Evolutionary conservation across 345 rosid genomes (phyloP), one percentile per base, ranked within the genome.

Genomic region (Acer negundo): DNA sequence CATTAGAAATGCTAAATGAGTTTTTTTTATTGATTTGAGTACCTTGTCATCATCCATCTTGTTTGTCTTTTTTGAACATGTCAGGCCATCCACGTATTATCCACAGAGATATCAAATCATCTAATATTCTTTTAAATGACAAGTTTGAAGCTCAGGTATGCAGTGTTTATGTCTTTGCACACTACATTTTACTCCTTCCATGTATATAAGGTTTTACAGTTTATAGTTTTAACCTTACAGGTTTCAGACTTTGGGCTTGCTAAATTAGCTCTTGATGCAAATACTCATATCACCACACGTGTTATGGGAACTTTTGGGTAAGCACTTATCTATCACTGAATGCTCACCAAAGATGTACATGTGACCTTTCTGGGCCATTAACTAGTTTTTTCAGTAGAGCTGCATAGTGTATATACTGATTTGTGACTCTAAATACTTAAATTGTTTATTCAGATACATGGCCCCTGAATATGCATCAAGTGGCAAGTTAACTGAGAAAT

Each of bases 231-330:
- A 42, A 76, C 78, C 38, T 74, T 76, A 16, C 89, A 95, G 99
- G 99, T 95, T 89, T 87, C 97, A n/a, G 99, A 95, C 80, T 95
- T 95, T 80, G 99, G 99, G 72, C 97, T 93, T 76, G 99, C 99
- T 78, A 95, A 93, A 82, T 84, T 95, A 88, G 96, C 93, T 78
- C 88, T 91, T 7, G 99, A 95, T 71, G 89, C 90, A 71, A 82
- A 93, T 87, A 91, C 98, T 10, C 99, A 93, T 71, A 78, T 95
- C 72, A 91, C 98, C 51, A 95, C 99, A 12, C 94, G 99, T 1
- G 98, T 95, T 70, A 93, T 95, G 96, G 99, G 99, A 83, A 95
- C 99, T 72, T 95, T 93, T 51, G 99, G 98, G 99, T 95, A 87
- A 75, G 89, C 69, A 73, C 35, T 17, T 64, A 69, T 42, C 77